Conservation (phyloP, 164 flowering plant species). For the Nymphaea thermarum region DNA sequence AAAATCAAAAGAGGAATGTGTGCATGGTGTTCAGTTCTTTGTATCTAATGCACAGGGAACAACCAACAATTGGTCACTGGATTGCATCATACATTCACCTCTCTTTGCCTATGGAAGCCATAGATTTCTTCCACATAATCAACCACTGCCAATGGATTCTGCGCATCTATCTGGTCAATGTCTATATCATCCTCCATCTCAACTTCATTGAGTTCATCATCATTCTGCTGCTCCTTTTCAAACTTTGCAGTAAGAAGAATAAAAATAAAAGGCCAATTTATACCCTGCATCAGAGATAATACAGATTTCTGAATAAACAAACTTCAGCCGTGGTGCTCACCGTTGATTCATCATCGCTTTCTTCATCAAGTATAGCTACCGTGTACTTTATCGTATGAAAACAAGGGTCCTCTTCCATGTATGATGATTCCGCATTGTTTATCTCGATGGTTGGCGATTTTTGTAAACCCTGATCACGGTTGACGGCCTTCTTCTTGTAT, state of each 20-base stretch:
- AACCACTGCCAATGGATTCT: conserved; percentile 65
- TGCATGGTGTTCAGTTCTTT: background rate
- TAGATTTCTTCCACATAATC: conserved; percentile 78
- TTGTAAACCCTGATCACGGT: background rate
- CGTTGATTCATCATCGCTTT: background rate
- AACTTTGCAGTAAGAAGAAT: background rate
- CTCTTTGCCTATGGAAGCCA: conserved; percentile 42
- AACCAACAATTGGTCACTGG: background rate
- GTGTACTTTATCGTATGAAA: background rate
- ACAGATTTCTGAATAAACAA: background rate
- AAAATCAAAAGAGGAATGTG: background rate
- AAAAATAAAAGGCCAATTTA: background rate
- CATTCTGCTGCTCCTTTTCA: conserved; percentile 1
- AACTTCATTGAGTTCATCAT: conserved; percentile 32
- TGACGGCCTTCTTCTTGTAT: background rate
- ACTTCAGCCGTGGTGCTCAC: background rate
- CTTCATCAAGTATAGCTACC: background rate
- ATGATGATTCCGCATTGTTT: background rate
- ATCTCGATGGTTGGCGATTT: background rate
- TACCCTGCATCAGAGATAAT: background rate
- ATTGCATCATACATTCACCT: conserved; percentile 24
- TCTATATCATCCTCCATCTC: conserved; percentile 74
- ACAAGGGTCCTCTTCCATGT: background rate
- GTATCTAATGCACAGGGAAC: background rate
- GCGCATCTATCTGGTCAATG: conserved; percentile 53